A percentile compares a stretch with the other conserved stretches of the same genome.
Conservation (phyloP, 1,284 basidiomycete genomes). For the Ustilago sp. region DNA sequence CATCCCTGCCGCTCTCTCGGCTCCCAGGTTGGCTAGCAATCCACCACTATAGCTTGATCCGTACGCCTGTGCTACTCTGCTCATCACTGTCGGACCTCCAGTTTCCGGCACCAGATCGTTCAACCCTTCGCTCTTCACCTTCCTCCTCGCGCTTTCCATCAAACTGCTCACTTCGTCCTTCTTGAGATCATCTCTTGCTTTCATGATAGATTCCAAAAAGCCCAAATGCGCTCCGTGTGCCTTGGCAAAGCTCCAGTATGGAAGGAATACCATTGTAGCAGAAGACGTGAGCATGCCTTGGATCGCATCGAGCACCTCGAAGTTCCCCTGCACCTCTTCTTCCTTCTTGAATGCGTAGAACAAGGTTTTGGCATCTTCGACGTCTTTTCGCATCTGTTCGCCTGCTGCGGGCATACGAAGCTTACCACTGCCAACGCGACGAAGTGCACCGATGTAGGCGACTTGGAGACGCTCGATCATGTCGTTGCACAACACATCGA, state of each 20-base stretch:
- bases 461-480: constrained; percentile 91
- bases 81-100: constrained; percentile 62
- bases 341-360: constrained; percentile 83
- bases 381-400: constrained; percentile 84
- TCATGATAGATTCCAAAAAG: constrained; percentile 91
- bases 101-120: constrained; percentile 60
- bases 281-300: constrained; percentile 87
- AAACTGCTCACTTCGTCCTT: constrained; percentile 86
- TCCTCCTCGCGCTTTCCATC: constrained; percentile 92
- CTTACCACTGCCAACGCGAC: constrained; percentile 79
- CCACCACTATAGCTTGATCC: constrained; percentile 36
- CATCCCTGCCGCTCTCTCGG: constrained; percentile 40
- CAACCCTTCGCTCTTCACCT: constrained; percentile 75
- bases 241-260: constrained; percentile 92
- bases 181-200: constrained; percentile 89
- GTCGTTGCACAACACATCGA: constrained; percentile 92
- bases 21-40: constrained; percentile 40
- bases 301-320: constrained; percentile 83
- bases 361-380: constrained; percentile 81
- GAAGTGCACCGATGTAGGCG: constrained; percentile 87
- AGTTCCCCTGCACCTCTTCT: constrained; percentile 83
- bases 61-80: constrained; percentile 57
- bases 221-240: constrained; percentile 90
- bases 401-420: constrained; percentile 86
- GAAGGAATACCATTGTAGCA: constrained; percentile 91